Percentiles rank a stretch among this genome's conserved stretches.
Conservation (phyloP, 192 early-diverging fungal species). For the Gamsiella multidivaricata region DNA sequence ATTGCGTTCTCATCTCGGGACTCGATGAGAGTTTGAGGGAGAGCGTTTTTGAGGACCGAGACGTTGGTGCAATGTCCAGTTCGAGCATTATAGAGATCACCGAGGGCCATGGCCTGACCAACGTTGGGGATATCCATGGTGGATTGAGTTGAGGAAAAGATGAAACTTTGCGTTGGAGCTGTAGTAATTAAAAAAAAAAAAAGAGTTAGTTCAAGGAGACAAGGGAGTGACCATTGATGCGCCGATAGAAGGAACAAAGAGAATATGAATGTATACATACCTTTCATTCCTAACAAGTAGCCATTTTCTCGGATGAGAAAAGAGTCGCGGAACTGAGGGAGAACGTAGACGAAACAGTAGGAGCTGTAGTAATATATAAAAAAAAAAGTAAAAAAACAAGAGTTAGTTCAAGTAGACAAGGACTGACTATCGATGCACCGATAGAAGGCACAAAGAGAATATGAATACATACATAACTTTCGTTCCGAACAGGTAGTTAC, state of each 20-base stretch:
- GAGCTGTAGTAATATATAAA: not conserved
- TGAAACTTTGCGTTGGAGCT: not conserved
- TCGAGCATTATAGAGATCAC: constrained; percentile 7
- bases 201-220: constrained; percentile 8
- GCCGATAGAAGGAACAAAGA: not conserved
- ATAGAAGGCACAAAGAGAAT: not conserved
- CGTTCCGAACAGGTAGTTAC: not conserved
- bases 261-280: not conserved
- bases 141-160: constrained; percentile 8
- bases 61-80: constrained; percentile 12
- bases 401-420: constrained; percentile 2
- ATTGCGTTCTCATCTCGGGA: constrained; percentile 8
- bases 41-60: not conserved
- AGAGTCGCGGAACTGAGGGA: not conserved
- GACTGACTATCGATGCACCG: not conserved
- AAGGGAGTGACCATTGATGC: not conserved
- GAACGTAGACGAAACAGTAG: not conserved
- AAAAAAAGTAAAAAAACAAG: too few relatives aligned
- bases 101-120: constrained; percentile 19
- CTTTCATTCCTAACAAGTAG: not conserved
- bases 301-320: not conserved
- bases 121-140: constrained; percentile 15
- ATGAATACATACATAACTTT: not conserved
- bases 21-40: constrained; percentile 3
- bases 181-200: not conserved